Percentiles rank a stretch among this genome's conserved stretches.
Conservation (phyloP, 2,329 filamentous ascomycete genomes). For the Fonsecaea monophora region DNA sequence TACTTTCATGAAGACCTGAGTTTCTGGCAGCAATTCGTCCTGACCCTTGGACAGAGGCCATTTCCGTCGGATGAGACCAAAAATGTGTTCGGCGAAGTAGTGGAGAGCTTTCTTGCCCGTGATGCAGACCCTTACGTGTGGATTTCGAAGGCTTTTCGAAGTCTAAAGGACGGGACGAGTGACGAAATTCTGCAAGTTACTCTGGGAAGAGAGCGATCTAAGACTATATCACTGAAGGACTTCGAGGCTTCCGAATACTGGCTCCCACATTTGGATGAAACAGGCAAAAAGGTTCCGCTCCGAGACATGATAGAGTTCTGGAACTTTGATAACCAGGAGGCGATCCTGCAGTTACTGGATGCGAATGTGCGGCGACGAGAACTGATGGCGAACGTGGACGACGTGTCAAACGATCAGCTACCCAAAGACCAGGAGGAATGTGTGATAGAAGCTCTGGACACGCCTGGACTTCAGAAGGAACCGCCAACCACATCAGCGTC, state of each 20-base stretch:
- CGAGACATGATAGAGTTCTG: background rate
- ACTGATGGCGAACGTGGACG: background rate
- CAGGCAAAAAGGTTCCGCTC: background rate
- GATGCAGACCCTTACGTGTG: background rate
- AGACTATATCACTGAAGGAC: background rate
- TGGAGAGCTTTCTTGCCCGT: background rate
- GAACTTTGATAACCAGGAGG: background rate
- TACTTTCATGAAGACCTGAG: background rate
- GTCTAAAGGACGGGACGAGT: too few species aligned
- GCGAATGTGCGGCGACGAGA: background rate
- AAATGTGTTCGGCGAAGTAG: background rate
- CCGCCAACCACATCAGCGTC: background rate
- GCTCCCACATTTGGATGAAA: too few species aligned
- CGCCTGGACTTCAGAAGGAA: background rate
- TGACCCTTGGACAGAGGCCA: background rate
- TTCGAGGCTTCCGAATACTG: too few species aligned
- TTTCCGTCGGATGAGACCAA: background rate
- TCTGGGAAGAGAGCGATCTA: background rate
- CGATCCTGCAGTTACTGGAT: background rate
- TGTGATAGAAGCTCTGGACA: background rate
- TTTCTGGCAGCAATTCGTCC: conserved; percentile 2
- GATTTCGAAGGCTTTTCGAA: background rate
- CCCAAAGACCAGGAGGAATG: background rate
- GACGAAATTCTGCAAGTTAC: too few species aligned
- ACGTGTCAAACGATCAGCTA: background rate